Evolutionary conservation across 2,329 filamentous ascomycete species (phyloP).

Genomic region (Calonectria honghensis): DNA sequence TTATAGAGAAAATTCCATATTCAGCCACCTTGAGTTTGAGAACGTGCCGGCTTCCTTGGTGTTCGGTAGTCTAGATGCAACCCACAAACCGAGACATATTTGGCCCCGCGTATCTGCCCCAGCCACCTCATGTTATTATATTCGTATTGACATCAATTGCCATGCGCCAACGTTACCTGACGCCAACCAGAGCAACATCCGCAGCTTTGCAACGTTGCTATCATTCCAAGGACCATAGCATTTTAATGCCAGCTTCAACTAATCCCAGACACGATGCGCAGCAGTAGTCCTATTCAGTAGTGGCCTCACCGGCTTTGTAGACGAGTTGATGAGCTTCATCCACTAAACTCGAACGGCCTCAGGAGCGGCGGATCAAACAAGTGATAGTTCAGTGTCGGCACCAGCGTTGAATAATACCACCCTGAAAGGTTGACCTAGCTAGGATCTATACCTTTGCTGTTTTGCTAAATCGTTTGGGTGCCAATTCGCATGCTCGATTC

Average conservation of each 20-base stretch:
- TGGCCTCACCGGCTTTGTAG: background rate
- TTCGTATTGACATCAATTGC: background rate
- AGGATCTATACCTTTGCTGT: background rate
- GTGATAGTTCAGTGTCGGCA: background rate
- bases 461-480: background rate
- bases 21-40: too few relatives aligned
- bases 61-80: background rate
- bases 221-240: conserved; percentile 7
- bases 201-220: conserved; percentile 7
- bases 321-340: background rate
- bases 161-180: background rate
- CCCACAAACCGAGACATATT: conserved; percentile 4
- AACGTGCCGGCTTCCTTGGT: background rate
- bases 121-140: background rate
- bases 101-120: conserved; percentile 4
- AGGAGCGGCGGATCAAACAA: background rate
- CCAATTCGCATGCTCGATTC: background rate
- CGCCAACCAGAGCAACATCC: too few relatives aligned
- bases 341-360: background rate
- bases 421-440: too few relatives aligned
- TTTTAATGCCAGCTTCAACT: background rate
- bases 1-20: background rate
- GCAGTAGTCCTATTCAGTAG: background rate
- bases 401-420: background rate
- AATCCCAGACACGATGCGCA: background rate